Evolutionary conservation across 371 early-diverging fungal genomes (phyloP).

Genomic region (Mortierella sp.): DNA sequence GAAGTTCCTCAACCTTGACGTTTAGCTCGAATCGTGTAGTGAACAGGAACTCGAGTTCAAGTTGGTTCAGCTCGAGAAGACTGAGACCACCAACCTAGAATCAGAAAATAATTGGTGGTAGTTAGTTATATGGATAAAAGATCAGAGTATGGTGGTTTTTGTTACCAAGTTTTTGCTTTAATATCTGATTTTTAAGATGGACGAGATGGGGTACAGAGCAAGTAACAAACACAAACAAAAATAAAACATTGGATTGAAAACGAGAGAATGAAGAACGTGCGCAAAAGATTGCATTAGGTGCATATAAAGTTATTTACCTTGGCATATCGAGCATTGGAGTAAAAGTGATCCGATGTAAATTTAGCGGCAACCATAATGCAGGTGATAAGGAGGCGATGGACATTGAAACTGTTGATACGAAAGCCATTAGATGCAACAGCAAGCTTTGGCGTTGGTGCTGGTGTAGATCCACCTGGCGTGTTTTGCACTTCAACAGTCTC

Average conservation of each 20-base stretch:
- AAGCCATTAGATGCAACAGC: slow-evolving; percentile 22
- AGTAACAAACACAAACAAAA: slow-evolving; percentile 9
- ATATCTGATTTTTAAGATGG: slow-evolving; percentile 1
- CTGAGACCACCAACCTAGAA: slow-evolving; percentile 89
- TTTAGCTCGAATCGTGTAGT: slow-evolving; percentile 87
- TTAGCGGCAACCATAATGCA: slow-evolving; percentile 83
- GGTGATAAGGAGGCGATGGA: slow-evolving; percentile 86
- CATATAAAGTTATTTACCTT: slow-evolving; percentile 64
- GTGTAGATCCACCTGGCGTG: slow-evolving; percentile 29
- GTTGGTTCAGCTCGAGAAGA: slow-evolving; percentile 83
- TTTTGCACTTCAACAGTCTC: slow-evolving; percentile 4
- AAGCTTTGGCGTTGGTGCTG: slow-evolving; percentile 25
- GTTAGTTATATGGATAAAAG: neutral
- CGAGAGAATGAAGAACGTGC: slow-evolving; percentile 34
- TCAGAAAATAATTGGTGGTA: neutral
- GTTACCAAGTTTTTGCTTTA: too few species aligned
- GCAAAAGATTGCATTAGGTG: slow-evolving; percentile 1
- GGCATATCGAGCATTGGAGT: slow-evolving; percentile 83
- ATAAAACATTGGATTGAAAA: neutral
- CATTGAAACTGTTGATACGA: slow-evolving; percentile 67
- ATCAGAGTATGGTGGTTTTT: too few species aligned
- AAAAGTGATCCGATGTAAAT: slow-evolving; percentile 86
- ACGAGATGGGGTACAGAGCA: too few species aligned
- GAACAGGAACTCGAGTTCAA: slow-evolving; percentile 91
- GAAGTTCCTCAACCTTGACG: slow-evolving; percentile 58